Evolutionary conservation across 2,329 filamentous ascomycete species (phyloP).

Genomic region (Teratosphaeria viscida): DNA sequence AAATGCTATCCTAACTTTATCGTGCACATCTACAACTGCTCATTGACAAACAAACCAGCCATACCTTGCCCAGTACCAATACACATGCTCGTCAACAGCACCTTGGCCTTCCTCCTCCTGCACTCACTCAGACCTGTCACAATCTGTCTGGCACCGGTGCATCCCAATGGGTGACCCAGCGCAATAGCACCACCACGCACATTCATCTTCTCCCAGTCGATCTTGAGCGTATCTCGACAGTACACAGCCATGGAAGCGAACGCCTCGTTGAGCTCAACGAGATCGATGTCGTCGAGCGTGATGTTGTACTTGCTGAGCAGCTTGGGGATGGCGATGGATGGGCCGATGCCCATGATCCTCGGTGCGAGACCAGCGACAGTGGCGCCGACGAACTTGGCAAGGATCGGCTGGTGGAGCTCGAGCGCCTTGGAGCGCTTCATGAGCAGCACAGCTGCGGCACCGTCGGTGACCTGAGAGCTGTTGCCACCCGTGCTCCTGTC

Average conservation of each 20-base stretch:
- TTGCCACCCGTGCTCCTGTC: slow-evolving; percentile 83
- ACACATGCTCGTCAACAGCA: slow-evolving; percentile 80
- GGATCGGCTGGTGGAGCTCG: slow-evolving; percentile 77
- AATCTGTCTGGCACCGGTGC: slow-evolving; percentile 69
- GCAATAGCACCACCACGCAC: slow-evolving; percentile 72
- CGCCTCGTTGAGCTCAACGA: slow-evolving; percentile 93
- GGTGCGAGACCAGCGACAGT: slow-evolving; percentile 85
- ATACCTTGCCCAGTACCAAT: slow-evolving; percentile 57
- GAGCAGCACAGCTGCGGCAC: slow-evolving; percentile 75
- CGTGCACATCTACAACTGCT: slow-evolving; percentile 36
- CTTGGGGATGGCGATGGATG: slow-evolving; percentile 63
- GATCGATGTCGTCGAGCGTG: slow-evolving; percentile 69
- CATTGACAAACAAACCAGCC: slow-evolving; percentile 56
- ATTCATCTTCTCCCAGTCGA: slow-evolving; percentile 71
- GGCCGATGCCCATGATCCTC: slow-evolving; percentile 92
- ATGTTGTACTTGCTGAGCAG: slow-evolving; percentile 72
- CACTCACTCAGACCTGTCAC: slow-evolving; percentile 55
- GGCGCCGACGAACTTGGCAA: slow-evolving; percentile 89
- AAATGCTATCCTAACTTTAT: not conserved
- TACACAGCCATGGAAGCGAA: slow-evolving; percentile 98
- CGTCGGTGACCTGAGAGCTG: slow-evolving; percentile 89
- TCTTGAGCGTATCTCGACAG: slow-evolving; percentile 42
- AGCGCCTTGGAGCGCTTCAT: slow-evolving; percentile 91
- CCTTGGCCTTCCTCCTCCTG: slow-evolving; percentile 23
- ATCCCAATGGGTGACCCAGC: slow-evolving; percentile 70